Base-by-base conservation (phyloP, 495 filamentous ascomycete species). In the Hapsidospora chrysogenum region DNA sequence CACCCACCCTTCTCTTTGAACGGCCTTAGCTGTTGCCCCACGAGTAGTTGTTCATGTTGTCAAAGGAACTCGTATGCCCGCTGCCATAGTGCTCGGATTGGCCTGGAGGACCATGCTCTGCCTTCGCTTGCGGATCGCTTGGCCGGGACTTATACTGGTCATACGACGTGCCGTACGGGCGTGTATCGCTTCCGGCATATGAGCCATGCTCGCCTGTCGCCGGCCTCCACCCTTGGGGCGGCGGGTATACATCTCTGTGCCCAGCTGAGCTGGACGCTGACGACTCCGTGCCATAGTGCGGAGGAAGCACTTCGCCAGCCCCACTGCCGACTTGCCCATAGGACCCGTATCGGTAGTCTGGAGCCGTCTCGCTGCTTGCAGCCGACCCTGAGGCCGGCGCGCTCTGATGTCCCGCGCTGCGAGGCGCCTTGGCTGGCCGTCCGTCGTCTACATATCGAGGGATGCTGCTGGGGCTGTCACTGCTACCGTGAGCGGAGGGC, bases 391-490 rank as follows among this genome's bases (percentile, higher is more conserved):
- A n/a, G n/a, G n/a, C n/a, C n/a, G n/a, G n/a, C n/a, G n/a, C n/a
- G n/a, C n/a, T n/a, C n/a, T n/a, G n/a, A n/a, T n/a, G n/a, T n/a
- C n/a, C n/a, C n/a, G n/a, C n/a, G n/a, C n/a, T n/a, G 13, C 67
- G 54, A 7, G 67, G 64, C 35, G 57, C 64, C 44, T 72, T 72
- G 29, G 63, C 47, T 13, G 67, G 67, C 10, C 67, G 58, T 10
- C 66, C 64, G 37, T 48, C 59, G 43, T 68, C 64, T 19, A 69
- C 53, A 43, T 65, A 67, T 35, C 61, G 52, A 16, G 57, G 55
- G 21, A 62, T 49, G 42, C 54, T 59, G 37, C 64, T 49, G 33
- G 39, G n/a, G n/a, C n/a, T n/a, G n/a, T n/a, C n/a, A n/a, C n/a
- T 33, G 35, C 46, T 51, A 30, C 50, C 42, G 39, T 42, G 40